phyloP scores from a whole-genome alignment of 1,139 yeast genomes.

The Kluyveromyces marxianus region DNA sequence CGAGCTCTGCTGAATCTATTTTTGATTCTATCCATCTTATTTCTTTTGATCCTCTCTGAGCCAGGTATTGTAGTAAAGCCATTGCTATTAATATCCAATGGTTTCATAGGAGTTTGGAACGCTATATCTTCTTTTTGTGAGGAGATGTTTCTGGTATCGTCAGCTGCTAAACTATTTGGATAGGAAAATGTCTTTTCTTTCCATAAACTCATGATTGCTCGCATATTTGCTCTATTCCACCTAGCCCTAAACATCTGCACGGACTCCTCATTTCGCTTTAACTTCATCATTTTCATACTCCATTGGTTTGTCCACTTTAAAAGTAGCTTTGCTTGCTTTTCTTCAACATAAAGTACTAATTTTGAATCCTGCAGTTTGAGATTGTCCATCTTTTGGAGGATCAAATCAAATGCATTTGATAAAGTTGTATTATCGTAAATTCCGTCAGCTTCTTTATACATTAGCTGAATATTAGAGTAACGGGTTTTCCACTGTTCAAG shows the following conservation, averaged over 20 bases:
- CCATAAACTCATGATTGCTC: constrained; percentile 33
- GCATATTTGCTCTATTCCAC: constrained; percentile 33
- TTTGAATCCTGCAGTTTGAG: constrained; percentile 16
- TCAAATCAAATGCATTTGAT: constrained; percentile 11
- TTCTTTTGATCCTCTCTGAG: constrained; percentile 28
- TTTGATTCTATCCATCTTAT: constrained; percentile 30
- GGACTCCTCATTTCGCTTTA: constrained; percentile 29
- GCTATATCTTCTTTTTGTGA: constrained; percentile 4
- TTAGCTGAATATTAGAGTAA: constrained; percentile 4
- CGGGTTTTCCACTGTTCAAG: constrained; percentile 1
- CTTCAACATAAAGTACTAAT: constrained; percentile 13
- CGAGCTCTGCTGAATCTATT: constrained; percentile 30
- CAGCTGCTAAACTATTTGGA: constrained; percentile 5
- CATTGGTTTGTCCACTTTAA: constrained; percentile 26
- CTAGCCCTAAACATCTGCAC: constrained; percentile 28
- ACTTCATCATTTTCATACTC: constrained; percentile 29
- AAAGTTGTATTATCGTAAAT: constrained; percentile 16
- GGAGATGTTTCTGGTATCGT: constrained; percentile 13
- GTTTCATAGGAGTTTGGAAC: constrained; percentile 16
- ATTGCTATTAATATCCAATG: not conserved
- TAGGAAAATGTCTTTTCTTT: constrained; percentile 18
- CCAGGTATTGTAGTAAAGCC: constrained; percentile 28
- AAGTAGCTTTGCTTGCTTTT: constrained; percentile 17
- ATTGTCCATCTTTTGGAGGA: constrained; percentile 10
- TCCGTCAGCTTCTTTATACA: constrained; percentile 18